Base-by-base conservation (phyloP, 2,329 filamentous ascomycete species). In the Zymoseptoria ardabiliae region DNA sequence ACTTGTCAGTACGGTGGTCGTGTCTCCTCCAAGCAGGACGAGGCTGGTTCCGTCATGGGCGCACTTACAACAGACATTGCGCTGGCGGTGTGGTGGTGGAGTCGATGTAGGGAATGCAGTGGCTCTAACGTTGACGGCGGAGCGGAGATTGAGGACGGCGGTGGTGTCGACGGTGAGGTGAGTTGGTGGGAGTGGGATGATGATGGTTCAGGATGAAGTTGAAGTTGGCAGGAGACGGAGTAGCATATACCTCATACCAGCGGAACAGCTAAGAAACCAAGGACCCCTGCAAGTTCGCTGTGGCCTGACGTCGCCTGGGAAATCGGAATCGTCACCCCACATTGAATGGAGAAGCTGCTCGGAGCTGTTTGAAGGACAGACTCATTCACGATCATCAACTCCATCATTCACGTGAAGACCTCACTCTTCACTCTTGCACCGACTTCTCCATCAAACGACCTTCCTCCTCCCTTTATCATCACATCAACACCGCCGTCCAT, bases 61-160 rank as follows among this genome's bases (percentile, higher is more conserved):
- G 50, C 25, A 23, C 50, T 53, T 53, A 53, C 51, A 4, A 53
- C 35, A 51, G 56, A 58, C 50, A 28, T 58, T 20, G 30, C 58
- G 48, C 53, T 35, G 22, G 50, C 30, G 51, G 54, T 41, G 50
- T 25, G 23, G 53, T 48, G 21, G 28, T 25, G 19, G 55, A 55
- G 58, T 45, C 11, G 35, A n/a, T n/a, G 13, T 17, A n/a, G 35
- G 35, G 2, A 17, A 1, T 4, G 54, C 21, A 10, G 41, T 45
- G 20, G 13, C 20, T 20, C 6, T 23, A 13, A 11, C 21, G 50
- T 50, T 35, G 53, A 51, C 45, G 45, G 49, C 52, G 50, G 45
- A 56, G 45, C 35, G 45, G 22, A 35, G 23, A n/a, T 45, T 6
- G 35, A 11, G 11, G 35, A 4, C 35, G 35, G 35, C 17, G 35